These are phyloP conservation scores for Thraustochytrium striatum DNA, from an alignment of 352 stramenopile species.

Conservation along the genomic window DNA sequence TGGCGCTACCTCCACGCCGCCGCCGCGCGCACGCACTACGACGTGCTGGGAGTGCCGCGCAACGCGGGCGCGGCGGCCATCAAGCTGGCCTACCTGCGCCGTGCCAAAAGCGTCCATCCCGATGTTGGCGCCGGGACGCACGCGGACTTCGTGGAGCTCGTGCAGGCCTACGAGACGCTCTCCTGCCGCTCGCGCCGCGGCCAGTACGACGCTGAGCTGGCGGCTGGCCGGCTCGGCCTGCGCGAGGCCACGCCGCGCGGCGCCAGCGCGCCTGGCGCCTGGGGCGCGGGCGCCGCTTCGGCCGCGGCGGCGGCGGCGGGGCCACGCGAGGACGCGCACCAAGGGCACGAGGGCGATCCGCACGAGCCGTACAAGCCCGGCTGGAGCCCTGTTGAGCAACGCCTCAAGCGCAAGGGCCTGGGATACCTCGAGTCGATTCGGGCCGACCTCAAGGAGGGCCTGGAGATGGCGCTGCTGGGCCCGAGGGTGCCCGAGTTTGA, in stretches of 20 bases:
- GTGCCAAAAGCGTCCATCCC: not conserved
- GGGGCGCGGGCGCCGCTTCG: not conserved
- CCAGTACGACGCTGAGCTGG: not conserved
- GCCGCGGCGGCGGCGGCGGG: not conserved
- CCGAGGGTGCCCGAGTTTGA: conserved; percentile 31
- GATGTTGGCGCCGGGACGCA: too few relatives aligned
- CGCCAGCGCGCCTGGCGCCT: not conserved
- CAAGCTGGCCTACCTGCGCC: conserved; percentile 4
- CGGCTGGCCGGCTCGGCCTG: not conserved
- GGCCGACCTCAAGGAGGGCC: not conserved
- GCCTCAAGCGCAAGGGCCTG: not conserved
- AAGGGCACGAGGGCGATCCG: not conserved
- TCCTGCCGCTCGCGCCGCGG: not conserved
- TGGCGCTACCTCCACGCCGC: too few relatives aligned
- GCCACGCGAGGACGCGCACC: not conserved
- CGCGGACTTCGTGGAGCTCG: conserved; percentile 32
- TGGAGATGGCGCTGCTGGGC: not conserved
- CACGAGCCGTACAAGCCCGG: conserved; percentile 25
- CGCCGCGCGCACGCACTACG: too few relatives aligned
- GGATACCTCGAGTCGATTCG: conserved; percentile 12
- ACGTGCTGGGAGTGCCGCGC: not conserved
- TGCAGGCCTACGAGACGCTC: conserved; percentile 36
- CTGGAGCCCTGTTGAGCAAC: not conserved
- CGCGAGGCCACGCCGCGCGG: not conserved
- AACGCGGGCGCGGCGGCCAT: not conserved